Conservation (phyloP, 2,329 filamentous ascomycete species). For the Exophiala lecanii-corni region DNA sequence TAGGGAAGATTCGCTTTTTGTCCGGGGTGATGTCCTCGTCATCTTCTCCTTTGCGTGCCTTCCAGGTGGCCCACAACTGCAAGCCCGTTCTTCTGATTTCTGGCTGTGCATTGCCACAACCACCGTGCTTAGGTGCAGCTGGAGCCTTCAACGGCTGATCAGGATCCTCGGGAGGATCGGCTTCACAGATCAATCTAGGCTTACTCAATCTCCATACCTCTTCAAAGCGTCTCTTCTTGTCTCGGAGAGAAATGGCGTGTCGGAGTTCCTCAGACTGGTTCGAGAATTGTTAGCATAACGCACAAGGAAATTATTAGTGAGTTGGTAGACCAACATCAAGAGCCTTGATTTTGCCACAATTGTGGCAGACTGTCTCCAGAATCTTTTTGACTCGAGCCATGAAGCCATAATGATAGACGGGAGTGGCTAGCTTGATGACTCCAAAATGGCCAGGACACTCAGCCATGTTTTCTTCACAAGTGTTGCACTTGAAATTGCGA, state of each 20-base stretch:
- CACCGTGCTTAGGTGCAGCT: conserved; percentile 62
- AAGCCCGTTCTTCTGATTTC: conserved; percentile 82
- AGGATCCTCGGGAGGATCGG: conserved; percentile 63
- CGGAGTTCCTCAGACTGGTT: conserved; percentile 54
- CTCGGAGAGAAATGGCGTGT: conserved; percentile 75
- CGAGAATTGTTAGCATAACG: conserved; percentile 34
- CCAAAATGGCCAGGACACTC: conserved; percentile 98
- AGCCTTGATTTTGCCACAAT: conserved; percentile 94
- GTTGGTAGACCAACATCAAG: conserved; percentile 84
- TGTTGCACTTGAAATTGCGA: conserved; percentile 89
- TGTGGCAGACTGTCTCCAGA: conserved; percentile 97
- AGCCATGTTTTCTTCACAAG: conserved; percentile 90
- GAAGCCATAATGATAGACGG: conserved; percentile 93
- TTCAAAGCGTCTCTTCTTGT: conserved; percentile 92
- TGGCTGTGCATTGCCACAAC: conserved; percentile 88
- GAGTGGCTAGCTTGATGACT: conserved; percentile 94
- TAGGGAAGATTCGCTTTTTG: conserved; percentile 75
- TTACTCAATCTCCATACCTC: conserved; percentile 90
- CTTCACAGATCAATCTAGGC: conserved; percentile 77
- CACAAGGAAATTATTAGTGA: conserved; percentile 32
- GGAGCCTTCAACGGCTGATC: conserved; percentile 61
- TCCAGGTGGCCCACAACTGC: conserved; percentile 73
- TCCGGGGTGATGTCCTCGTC: conserved; percentile 72
- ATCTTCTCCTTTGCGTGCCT: conserved; percentile 61
- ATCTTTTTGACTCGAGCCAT: conserved; percentile 99